phyloP scores from a whole-genome alignment of 2,329 filamentous ascomycete genomes.

The Xylariaceae sp. region DNA sequence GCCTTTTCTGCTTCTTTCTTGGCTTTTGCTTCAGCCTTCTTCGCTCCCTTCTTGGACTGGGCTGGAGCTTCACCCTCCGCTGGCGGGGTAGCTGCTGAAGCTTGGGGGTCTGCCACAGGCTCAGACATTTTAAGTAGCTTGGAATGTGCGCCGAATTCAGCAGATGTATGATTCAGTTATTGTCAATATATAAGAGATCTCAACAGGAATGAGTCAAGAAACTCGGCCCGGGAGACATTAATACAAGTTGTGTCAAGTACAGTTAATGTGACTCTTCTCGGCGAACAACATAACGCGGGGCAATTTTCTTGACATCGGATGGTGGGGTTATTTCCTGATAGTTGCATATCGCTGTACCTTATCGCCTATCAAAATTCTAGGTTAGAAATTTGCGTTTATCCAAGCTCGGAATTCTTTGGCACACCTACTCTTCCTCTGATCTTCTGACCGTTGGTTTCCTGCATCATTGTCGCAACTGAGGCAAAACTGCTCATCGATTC shows the following conservation, averaged over 20 bases:
- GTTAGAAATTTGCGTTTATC: constrained; percentile 19
- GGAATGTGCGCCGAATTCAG: not conserved
- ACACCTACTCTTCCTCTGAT: constrained; percentile 3
- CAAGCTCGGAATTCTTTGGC: constrained; percentile 13
- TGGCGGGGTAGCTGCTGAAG: constrained; percentile 33
- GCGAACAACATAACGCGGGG: constrained; percentile 33
- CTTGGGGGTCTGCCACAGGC: constrained; percentile 35
- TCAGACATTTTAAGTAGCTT: constrained; percentile 39
- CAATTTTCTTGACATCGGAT: constrained; percentile 29
- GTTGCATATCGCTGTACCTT: constrained; percentile 24
- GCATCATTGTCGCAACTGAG: no score
- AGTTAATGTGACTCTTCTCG: constrained; percentile 14
- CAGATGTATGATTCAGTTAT: not conserved
- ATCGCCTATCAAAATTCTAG: constrained; percentile 17
- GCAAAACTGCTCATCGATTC: not conserved
- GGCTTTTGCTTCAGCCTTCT: constrained; percentile 85
- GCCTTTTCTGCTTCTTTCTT: constrained; percentile 88
- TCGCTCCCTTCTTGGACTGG: constrained; percentile 76
- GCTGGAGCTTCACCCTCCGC: constrained; percentile 34
- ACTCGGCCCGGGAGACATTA: not conserved
- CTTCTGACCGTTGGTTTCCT: not conserved
- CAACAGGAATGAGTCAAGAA: not conserved
- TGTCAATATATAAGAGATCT: not conserved
- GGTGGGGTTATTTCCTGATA: constrained; percentile 27
- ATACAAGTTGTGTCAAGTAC: not conserved